Evolutionary conservation across 495 filamentous ascomycete species (phyloP), one percentile per base, ranked within the genome.

Genomic region (Ramalina intermedia): DNA sequence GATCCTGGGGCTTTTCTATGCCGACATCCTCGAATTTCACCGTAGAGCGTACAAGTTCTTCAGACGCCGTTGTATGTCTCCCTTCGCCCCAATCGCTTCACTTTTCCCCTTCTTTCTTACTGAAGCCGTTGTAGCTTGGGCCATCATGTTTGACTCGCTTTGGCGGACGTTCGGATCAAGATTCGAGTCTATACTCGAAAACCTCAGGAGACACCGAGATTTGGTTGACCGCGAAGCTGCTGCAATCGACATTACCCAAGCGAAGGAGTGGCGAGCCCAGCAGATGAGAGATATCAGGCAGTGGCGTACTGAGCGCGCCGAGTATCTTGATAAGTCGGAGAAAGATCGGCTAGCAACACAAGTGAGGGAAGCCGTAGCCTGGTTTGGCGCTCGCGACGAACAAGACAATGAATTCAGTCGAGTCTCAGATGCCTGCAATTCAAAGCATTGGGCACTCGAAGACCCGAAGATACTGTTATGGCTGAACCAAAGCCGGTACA

Each of bases 21-120:
- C 59, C 4, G 67, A 72, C 35, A 69, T 71, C 16, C 46, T 72
- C 1, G 57, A 62, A 24, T 70, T 72, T 37, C 70, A 74, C 51
- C 62, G 63, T 35, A 46, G 61, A 18, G 69, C 69, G 1, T 72
- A 74, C 51, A 65, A 64, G 33, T 72, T 70, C 42, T 59, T 72
- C 37, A 56, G 61, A 1, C 55, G 64, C 18, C 59, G 58, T 13
- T 49, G 69, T 70, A 42, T 54, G 67, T 59, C 20, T 6, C 16
- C 2, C 33, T 11, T 1, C 9, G 12, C 45, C 9, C 33, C 35
- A 26, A 24, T 27, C 35, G 38, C 7, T 24, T 17, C 21, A 0
- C 33, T 29, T 8, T 36, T 6, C 16, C 8, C 11, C 9, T 26
- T 9, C 17, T 4, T 12, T 26, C n/a, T 33, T n/a, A 23, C 42